Evolutionary conservation across 495 filamentous ascomycete species (phyloP), one percentile per base, ranked within the genome.

Genomic region (Copromyces sp.): DNA sequence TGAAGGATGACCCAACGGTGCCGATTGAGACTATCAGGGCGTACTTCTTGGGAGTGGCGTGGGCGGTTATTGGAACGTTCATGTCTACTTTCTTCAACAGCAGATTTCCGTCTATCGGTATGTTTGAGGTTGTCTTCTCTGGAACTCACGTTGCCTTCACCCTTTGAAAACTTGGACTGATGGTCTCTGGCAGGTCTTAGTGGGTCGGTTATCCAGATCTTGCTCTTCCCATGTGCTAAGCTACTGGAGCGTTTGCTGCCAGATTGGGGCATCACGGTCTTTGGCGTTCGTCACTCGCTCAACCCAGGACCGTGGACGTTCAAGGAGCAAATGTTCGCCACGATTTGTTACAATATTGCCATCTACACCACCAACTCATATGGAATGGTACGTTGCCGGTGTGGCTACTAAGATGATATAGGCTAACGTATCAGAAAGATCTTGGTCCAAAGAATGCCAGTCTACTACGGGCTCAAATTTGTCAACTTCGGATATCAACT

Each of bases 261-360:
- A 1, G 75, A 79, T 75, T 80, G 80, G 77, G 78, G 78, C 2
- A 24, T 80, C 24, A 79, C 76, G 3, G 24, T 80, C 39, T 74
- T 75, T 53, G 77, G 80, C 0, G 72, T 76, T 4, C 71, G 80
- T 9, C 76, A 78, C 72, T 79, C 79, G 9, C 78, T 81, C 37
- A 85, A 85, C 45, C 83, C 83, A 0, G 83, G 81, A 2, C 82
- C 78, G 7, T 85, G 82, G 78, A 83, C 80, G 24, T 79, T 81
- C 53, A 85, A 85, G 70, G 83, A 85, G 73, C 83, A 85, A 71
- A 81, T 81, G 74, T 79, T 85, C 72, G 79, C 81, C 0, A 80
- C 78, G 7, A 80, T 81, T 32, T 78, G 75, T 4, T 80, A 75
- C 71, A 81, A 81, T 39, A 79, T 81, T n/a, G 73, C 78, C 38